phyloP scores from a whole-genome alignment of 768 basidiomycete genomes.

The Guyanaporus albipodus region DNA sequence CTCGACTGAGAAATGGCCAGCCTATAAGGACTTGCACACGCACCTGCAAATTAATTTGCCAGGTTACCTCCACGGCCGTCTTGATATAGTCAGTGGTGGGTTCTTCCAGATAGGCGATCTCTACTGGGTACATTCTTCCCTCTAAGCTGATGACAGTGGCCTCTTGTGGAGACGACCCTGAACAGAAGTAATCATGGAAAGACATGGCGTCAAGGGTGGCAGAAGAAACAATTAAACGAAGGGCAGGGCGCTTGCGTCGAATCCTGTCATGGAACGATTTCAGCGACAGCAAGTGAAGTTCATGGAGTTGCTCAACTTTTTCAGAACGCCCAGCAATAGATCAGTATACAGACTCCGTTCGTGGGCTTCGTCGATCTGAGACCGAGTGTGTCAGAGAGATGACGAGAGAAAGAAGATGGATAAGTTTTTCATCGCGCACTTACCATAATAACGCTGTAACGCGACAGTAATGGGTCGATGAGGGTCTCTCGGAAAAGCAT shows the following conservation, averaged over 20 bases:
- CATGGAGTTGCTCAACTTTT: conserved; percentile 59
- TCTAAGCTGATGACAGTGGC: conserved; percentile 86
- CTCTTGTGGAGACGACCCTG: conserved; percentile 56
- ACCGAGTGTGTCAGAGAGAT: background rate
- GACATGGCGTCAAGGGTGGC: conserved; percentile 92
- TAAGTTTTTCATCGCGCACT: conserved; percentile 14
- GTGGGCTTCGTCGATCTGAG: conserved; percentile 94
- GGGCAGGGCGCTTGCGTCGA: conserved; percentile 81
- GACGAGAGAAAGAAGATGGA: too few species aligned
- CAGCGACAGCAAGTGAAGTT: conserved; percentile 2
- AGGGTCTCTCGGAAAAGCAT: conserved; percentile 95
- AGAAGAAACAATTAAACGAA: conserved; percentile 90
- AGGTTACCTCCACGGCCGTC: conserved; percentile 77
- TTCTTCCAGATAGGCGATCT: conserved; percentile 81
- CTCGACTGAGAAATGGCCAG: background rate
- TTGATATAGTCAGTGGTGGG: conserved; percentile 77
- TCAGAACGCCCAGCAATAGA: conserved; percentile 82
- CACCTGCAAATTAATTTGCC: conserved; percentile 80
- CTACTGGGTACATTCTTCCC: conserved; percentile 93
- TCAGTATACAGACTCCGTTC: conserved; percentile 97
- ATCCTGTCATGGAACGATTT: conserved; percentile 51
- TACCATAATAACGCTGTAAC: conserved; percentile 96
- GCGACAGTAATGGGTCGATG: conserved; percentile 85
- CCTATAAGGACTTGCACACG: conserved; percentile 8
- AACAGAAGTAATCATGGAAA: conserved; percentile 86